Evolutionary conservation across 257 asterid genomes (phyloP).

Genomic region (Catharanthus roseus): DNA sequence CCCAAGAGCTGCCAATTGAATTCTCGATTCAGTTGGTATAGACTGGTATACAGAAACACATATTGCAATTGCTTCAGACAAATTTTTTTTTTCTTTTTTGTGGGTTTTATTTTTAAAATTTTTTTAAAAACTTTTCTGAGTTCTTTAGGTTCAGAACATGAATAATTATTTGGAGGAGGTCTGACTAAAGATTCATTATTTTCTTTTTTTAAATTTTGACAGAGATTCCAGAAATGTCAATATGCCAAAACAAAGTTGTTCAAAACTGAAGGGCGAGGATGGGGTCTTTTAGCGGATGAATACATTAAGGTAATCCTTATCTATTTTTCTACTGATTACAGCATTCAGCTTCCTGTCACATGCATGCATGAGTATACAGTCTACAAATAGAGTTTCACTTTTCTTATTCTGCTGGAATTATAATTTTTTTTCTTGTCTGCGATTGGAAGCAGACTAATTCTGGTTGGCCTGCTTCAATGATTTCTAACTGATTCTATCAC

Average conservation of each 20-base stretch:
- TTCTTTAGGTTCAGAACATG: neutral
- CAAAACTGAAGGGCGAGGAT: constrained; percentile 87
- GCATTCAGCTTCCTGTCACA: neutral
- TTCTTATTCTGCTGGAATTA: neutral
- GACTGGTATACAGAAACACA: neutral
- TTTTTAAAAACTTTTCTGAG: neutral
- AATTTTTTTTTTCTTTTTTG: too few relatives aligned
- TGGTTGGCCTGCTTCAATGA: neutral
- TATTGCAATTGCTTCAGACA: too few relatives aligned
- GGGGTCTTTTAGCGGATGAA: constrained; percentile 86
- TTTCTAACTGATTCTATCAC: neutral
- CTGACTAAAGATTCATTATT: constrained; percentile 17
- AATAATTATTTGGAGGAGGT: constrained; percentile 14
- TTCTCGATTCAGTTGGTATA: neutral
- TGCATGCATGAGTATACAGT: neutral
- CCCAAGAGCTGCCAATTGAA: neutral
- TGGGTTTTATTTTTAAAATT: too few relatives aligned
- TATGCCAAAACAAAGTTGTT: constrained; percentile 68
- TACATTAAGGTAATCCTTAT: constrained; percentile 50
- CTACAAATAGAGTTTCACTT: neutral
- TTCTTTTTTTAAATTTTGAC: constrained; percentile 21
- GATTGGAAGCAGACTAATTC: neutral
- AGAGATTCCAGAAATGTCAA: constrained; percentile 83
- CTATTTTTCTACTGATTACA: neutral
- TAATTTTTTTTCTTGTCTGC: neutral